Evolutionary conservation across 2,329 filamentous ascomycete genomes (phyloP), one percentile per base, ranked within the genome.

Genomic region (Aspergillus quadrilineatus): DNA sequence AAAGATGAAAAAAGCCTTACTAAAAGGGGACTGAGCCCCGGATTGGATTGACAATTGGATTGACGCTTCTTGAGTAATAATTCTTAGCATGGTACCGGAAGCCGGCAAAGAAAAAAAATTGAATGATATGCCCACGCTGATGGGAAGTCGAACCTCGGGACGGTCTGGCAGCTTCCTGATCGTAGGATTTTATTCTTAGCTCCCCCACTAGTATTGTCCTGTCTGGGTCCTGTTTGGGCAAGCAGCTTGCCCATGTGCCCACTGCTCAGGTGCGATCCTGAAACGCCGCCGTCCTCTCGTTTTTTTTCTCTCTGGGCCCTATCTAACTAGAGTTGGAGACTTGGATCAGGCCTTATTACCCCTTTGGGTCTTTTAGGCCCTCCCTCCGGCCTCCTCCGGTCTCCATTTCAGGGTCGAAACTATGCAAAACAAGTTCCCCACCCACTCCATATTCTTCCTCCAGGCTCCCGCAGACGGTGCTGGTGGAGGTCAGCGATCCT

Each of bases 121-220:
- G 15, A 26, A 43, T 12, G n/a, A n/a, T 39, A n/a, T 14, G 36
- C n/a, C 36, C 36, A n/a, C 15, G 17, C 15, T 43, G 15, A n/a
- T n/a, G 42, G 37, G 53, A 45, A 47, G 44, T 47, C 26, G 50
- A 47, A 51, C 45, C 41, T 47, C 45, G 37, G 48, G 54, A 51
- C 26, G 26, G 26, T 22, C 39, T 32, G 43, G 43, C 48, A 57
- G 44, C 42, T 48, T 34, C 34, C 42, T 46, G 57, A 60, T 60
- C 55, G 54, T 55, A 42, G 48, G 57, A 37, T 41, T 42, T 51
- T 61, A 60, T 53, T 60, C 57, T 61, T 60, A 61, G 57, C 39
- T 49, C 37, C 50, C 45, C 30, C 29, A 28, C 22, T 37, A 34
- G 45, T 50, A 56, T 53, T 51, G 5, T 28, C 26, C 26, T 28